Base-by-base conservation (phyloP, 352 stramenopile species). In the Phytophthora nicotianae region DNA sequence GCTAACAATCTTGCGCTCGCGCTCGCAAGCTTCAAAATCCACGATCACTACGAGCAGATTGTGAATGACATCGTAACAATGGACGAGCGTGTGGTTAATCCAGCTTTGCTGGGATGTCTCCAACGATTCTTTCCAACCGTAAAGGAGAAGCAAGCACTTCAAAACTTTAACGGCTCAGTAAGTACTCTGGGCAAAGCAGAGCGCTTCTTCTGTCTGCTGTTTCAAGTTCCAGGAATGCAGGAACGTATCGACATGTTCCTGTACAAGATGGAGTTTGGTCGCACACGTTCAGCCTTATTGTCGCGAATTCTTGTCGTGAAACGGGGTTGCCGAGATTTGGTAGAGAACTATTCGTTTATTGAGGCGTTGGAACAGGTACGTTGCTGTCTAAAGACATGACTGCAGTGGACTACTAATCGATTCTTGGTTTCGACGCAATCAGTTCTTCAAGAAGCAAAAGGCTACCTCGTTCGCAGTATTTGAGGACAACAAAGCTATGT, bases 1-100 rank as follows among this genome's bases (percentile, higher is more conserved):
- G 83, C 83, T 2, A 94, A 94, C 47, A 94, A 94, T 51, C 52
- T 94, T 1, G 77, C 85, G 8, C 71, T 92, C 27, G 81, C 83
- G 21, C 65, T 94, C 9, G 70, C 83, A 7, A 91, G 76, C 33
- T 94, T 92, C 76, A 91, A 91, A 54, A 84, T 94, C 35, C 68
- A 84, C 50, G 72, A 87, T 21, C 69, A 79, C 8, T 90, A 90
- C 47, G 72, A 90, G 17, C 74, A 88, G 20, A 81, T 92, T 27
- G 65, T 86, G 2, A 65, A 79, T 26, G 80, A 72, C 10, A 84
- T 94, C 32, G 67, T 84, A 8, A 55, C 71, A 4, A 81, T 92
- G 67, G 77, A 90, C 51, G 80, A 91, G 17, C 70, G 68, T 20
- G 50, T 78, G 5, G 55, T 92, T 8, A 89, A 76, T 17, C 67